These are phyloP conservation scores for Porcisia hertigi DNA, from an alignment of 208 protist genomes.

Conservation along the genomic window DNA sequence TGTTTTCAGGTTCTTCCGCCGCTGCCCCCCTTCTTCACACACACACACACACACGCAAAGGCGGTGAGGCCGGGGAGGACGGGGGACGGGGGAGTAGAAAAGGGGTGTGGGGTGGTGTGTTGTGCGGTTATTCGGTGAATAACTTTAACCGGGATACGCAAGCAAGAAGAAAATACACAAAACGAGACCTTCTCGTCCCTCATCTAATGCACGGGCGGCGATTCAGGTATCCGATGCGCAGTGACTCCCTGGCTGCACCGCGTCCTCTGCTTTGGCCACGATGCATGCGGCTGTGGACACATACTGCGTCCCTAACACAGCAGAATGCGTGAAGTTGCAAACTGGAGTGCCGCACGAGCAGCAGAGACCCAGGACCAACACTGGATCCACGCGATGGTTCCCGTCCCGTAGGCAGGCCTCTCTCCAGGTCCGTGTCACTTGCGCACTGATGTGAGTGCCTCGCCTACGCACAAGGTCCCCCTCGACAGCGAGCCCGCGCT, in stretches of 20 bases:
- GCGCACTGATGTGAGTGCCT: slow-evolving; percentile 15
- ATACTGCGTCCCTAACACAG: slow-evolving; percentile 15
- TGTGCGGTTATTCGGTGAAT: too few species aligned
- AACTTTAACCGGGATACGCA: too few species aligned
- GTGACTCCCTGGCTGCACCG: neutral
- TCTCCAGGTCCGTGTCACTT: slow-evolving; percentile 45
- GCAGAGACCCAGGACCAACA: slow-evolving; percentile 53
- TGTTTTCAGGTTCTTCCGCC: too few species aligned
- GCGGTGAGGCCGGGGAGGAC: neutral
- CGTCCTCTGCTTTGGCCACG: neutral
- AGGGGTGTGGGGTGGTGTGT: too few species aligned
- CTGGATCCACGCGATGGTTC: slow-evolving; percentile 56
- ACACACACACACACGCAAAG: slow-evolving; percentile 1
- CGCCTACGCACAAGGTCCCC: slow-evolving; percentile 44
- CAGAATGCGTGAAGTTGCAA: slow-evolving; percentile 50
- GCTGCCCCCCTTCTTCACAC: too few species aligned
- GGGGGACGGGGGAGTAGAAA: too few species aligned
- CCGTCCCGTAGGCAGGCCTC: slow-evolving; percentile 65
- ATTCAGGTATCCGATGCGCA: neutral
- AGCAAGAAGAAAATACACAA: too few species aligned
- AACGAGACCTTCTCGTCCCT: too few species aligned
- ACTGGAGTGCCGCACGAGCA: slow-evolving; percentile 39
- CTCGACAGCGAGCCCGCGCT: slow-evolving; percentile 55
- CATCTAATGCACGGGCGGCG: neutral
- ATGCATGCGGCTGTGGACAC: slow-evolving; percentile 23